Conservation (phyloP, 768 basidiomycete species). For the Boletus coccyginus region DNA sequence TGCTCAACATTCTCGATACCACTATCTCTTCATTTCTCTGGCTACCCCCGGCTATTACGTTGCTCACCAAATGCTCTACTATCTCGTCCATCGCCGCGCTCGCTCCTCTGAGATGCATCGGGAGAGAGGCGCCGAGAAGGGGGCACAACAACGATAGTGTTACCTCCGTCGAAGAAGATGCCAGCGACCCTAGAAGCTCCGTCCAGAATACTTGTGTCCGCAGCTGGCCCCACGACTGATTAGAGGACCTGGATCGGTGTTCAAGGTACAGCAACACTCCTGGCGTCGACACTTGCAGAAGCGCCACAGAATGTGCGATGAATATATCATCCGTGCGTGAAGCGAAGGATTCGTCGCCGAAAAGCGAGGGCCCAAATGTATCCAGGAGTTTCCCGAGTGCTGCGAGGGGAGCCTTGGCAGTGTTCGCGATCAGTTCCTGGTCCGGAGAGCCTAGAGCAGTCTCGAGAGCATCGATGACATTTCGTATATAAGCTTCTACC, state of each 20-base stretch:
- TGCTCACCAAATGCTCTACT: constrained; percentile 25
- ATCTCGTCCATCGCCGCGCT: constrained; percentile 45
- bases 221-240: constrained; percentile 2
- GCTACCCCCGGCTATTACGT: not conserved
- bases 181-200: constrained; percentile 42
- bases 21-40: not conserved
- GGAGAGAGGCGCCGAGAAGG: constrained; percentile 37
- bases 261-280: constrained; percentile 54
- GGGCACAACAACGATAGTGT: constrained; percentile 44
- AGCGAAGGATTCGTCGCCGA: constrained; percentile 41
- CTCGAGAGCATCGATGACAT: constrained; percentile 27
- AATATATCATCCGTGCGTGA: constrained; percentile 46
- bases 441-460: constrained; percentile 6
- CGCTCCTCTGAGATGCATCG: constrained; percentile 44
- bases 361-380: constrained; percentile 51
- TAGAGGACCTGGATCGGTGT: constrained; percentile 13
- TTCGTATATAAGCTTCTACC: constrained; percentile 15
- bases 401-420: constrained; percentile 23
- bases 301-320: constrained; percentile 33
- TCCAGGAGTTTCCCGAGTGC: constrained; percentile 42
- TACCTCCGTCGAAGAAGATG: constrained; percentile 27
- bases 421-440: not conserved
- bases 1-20: constrained; percentile 12
- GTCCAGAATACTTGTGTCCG: constrained; percentile 22
- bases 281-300: constrained; percentile 41